Evolutionary conservation across 2,329 filamentous ascomycete species (phyloP), one percentile per base, ranked within the genome.

Genomic region (Hymenoscyphus fraxineus): DNA sequence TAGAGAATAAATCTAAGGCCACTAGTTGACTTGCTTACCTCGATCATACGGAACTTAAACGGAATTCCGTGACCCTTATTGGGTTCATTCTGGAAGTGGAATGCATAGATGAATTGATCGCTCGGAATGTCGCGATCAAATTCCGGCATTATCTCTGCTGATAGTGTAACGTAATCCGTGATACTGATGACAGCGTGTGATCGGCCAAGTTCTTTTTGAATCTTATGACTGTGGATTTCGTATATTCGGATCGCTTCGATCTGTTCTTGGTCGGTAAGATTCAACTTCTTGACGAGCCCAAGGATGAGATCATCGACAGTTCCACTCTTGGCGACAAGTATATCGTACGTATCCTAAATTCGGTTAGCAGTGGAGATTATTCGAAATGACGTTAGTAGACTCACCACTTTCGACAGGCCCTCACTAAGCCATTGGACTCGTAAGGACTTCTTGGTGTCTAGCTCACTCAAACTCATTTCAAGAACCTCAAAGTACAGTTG

Each of bases 61-160:
- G 95, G 95, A 56, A 96, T 85, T 2, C 93, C 92, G 74, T 99
- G 94, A 3, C 88, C 81, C 71, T 96, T 91, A 73, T 80, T 90
- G 0, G 91, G 86, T 72, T 99, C 96, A 70, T 89, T 91, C 75
- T 99, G 93, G 78, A 95, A 99, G 76, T 97, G 95, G 78, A 94
- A 95, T 38, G 90, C 92, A 66, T 89, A 86, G 63, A 97, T 90
- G 63, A 88, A 84, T 60, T 87, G 83, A 51, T 72, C 77, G 1
- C 84, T 81, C 9, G 82, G 80, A 1, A 79, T 80, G 40, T 88
- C 86, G 1, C 84, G 77, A 59, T 92, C 88, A 61, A 90, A 88
- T 41, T 92, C 85, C 0, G 93, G 91, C 54, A 94, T 85, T 47
- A 87, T 84, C 76, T 97, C 93, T 0, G 91, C 93, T 69, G 92